Base-by-base conservation (phyloP, 2,329 filamentous ascomycete species). In the Albophoma yamanashiensis region DNA sequence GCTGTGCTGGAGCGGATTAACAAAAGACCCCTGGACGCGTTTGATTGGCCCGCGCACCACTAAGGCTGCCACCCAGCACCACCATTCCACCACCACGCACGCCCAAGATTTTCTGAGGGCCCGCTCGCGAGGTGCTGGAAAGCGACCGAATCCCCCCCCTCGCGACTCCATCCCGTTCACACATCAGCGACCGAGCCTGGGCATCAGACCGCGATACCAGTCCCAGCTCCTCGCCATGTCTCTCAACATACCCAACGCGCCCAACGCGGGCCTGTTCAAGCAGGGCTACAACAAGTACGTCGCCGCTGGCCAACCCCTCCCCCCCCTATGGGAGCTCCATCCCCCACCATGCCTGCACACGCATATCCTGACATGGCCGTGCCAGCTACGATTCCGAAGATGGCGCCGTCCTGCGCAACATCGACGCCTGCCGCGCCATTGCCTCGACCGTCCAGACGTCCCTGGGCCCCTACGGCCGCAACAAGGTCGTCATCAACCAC, bases 401-500 rank as follows among this genome's bases (percentile, higher is more conserved):
- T 89, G 94, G 94, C 74, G 95, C 94, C 67, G 92, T 99, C 67
- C 83, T 97, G 66, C 92, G 94, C 73, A 99, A 99, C 77, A 97
- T 99, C 78, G 95, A 99, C 73, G 94, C 95, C 74, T 99, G 94
- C 81, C 86, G 92, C 66, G 91, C 94, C 67, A 97, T 99, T 76
- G 87, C 94, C 61, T 90, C 89, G 70, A 99, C 94, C 58, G 94
- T 99, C 57, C 92, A 96, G 81, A 97, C 94, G 60, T 97, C 94
- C 55, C 84, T 99, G 42, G 95, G 94, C 58, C 94, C 94, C 62
- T 97, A 96, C 77, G 94, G 94, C 71, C 90, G 94, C 77, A 99
- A 99, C 83, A 99, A 99, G 82, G 92, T 99, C 73, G 91, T 99
- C 79, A 97, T 99, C 82, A 99, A 99, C 82, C 95, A 99, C 79